A percentile compares a stretch with the other conserved stretches of the same genome.
Evolutionary conservation across 176 grass and related monocot genomes (phyloP).

Genomic region (Aegilops bicornis): DNA sequence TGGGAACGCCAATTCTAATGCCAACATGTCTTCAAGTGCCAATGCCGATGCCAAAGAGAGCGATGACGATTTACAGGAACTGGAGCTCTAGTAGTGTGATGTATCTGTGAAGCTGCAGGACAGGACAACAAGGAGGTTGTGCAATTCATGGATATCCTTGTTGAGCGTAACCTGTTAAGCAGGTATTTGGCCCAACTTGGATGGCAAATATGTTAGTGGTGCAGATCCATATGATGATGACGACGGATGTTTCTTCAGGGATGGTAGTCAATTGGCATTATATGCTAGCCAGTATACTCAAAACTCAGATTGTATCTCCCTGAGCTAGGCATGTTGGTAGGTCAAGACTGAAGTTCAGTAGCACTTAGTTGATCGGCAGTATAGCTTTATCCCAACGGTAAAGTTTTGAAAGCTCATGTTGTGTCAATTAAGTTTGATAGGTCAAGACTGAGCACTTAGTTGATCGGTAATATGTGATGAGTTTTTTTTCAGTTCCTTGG

Average conservation of each 20-base stretch:
- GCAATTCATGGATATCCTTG: not conserved
- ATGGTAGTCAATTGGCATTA: not conserved
- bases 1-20: conserved; percentile 42
- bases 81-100: conserved; percentile 15
- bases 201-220: not conserved
- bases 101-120: not conserved
- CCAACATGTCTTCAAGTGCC: conserved; percentile 12
- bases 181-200: not conserved
- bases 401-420: not conserved
- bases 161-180: not conserved
- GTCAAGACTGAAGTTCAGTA: not conserved
- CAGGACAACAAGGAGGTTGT: not conserved
- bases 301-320: not conserved
- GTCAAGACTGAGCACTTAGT: not conserved
- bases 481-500: not conserved
- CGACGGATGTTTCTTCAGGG: not conserved
- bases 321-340: not conserved
- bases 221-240: not conserved
- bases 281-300: not conserved
- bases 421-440: not conserved
- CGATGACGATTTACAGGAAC: not conserved
- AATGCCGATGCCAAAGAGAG: not conserved
- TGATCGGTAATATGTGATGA: not conserved
- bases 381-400: not conserved
- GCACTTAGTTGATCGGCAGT: not conserved